A percentile compares a stretch with the other conserved stretches of the same genome.
These are phyloP conservation scores for Solioccasus polychromus DNA, from an alignment of 768 basidiomycete genomes.

Conservation along the genomic window DNA sequence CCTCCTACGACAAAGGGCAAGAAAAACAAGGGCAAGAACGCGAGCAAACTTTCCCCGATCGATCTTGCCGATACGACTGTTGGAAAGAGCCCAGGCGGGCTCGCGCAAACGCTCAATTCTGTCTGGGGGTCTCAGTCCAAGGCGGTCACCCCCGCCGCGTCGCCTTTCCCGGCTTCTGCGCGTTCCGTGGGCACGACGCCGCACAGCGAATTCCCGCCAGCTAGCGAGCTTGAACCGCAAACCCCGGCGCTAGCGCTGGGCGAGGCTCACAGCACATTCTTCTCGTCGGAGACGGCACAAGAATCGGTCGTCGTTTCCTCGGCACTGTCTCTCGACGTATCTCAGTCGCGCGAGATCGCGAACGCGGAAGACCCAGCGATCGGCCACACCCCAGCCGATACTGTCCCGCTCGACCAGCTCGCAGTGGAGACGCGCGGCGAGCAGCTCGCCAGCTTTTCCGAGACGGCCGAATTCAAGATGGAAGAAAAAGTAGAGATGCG, in stretches of 20 bases:
- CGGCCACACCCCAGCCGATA: conserved; percentile 29
- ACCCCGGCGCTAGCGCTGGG: conserved; percentile 13
- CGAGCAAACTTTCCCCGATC: conserved; percentile 29
- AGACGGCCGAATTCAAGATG: conserved; percentile 1
- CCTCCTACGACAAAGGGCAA: conserved; percentile 10
- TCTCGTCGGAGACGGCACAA: not conserved
- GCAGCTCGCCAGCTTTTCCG: not conserved
- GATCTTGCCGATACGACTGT: conserved; percentile 36
- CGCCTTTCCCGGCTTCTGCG: conserved; percentile 22
- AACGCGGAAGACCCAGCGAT: conserved; percentile 2
- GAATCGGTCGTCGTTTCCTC: not conserved
- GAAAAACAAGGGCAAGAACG: conserved; percentile 19
- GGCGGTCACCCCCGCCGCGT: conserved; percentile 26
- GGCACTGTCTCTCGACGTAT: conserved; percentile 14
- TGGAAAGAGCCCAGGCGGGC: conserved; percentile 36
- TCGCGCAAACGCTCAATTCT: conserved; percentile 43
- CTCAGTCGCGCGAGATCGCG: not conserved
- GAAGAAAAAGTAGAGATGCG: conserved; percentile 12
- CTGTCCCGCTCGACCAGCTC: conserved; percentile 22
- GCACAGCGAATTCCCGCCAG: conserved; percentile 10
- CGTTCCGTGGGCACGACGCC: conserved; percentile 26
- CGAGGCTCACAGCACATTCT: conserved; percentile 10
- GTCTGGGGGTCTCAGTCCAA: conserved; percentile 46
- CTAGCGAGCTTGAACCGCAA: conserved; percentile 8
- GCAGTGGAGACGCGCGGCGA: conserved; percentile 3